A percentile compares a stretch with the other conserved stretches of the same genome.
Conservation (phyloP, 2,329 filamentous ascomycete genomes). For the Exophiala aquamarina region DNA sequence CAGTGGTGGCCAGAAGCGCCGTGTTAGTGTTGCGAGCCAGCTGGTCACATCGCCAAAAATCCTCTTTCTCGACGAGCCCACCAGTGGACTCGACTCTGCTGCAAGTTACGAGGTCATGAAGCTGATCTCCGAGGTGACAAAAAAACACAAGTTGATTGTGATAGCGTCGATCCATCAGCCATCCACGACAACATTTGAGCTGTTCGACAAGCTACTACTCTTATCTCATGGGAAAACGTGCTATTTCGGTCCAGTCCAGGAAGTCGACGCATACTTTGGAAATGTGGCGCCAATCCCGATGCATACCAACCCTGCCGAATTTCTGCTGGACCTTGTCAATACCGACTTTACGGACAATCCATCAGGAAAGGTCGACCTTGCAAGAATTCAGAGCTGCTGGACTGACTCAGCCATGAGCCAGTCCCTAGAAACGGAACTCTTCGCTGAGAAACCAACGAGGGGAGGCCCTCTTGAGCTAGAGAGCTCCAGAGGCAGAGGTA, state of each 20-base stretch:
- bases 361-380: constrained; percentile 46
- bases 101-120: constrained; percentile 74
- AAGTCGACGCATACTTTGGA: constrained; percentile 64
- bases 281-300: constrained; percentile 63
- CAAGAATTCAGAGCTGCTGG: constrained; percentile 57
- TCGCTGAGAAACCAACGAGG: not conserved
- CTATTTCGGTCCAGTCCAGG: constrained; percentile 67
- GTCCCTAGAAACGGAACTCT: not conserved
- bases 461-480: not conserved
- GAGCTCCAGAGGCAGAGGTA: no score
- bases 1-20: constrained; percentile 80
- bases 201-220: constrained; percentile 77
- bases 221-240: constrained; percentile 69
- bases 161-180: constrained; percentile 85
- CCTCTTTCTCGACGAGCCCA: constrained; percentile 81
- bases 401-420: constrained; percentile 18
- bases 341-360: constrained; percentile 66
- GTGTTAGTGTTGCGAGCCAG: constrained; percentile 76
- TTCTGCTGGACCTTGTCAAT: constrained; percentile 75
- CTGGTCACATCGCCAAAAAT: constrained; percentile 79
- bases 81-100: constrained; percentile 77
- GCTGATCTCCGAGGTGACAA: constrained; percentile 67
- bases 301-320: constrained; percentile 80
- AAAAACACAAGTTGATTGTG: constrained; percentile 63
- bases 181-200: constrained; percentile 72